Evolutionary conservation across 225 moss, liverwort and hornwort species (phyloP).

Genomic region (Physcomitrellopsis africana): DNA sequence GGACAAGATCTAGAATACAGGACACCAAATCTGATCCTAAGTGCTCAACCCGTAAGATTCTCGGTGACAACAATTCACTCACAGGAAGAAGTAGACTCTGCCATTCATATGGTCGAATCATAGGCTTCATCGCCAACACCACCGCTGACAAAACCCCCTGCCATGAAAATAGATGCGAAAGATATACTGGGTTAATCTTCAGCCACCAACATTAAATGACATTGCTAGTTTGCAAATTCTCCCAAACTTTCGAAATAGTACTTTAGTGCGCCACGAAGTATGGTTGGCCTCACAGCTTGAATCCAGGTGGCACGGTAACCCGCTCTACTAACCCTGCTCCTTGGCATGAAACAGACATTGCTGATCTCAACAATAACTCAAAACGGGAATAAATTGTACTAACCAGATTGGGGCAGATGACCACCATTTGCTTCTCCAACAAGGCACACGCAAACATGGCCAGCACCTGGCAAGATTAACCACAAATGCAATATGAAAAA

Average conservation of each 20-base stretch:
- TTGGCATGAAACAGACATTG: neutral
- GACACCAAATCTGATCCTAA: neutral
- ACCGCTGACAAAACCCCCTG: constrained; percentile 79
- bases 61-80: constrained; percentile 16
- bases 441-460: constrained; percentile 64
- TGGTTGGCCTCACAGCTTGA: neutral
- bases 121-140: constrained; percentile 74
- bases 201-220: neutral
- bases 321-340: neutral
- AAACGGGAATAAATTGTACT: neutral
- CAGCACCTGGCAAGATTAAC: constrained; percentile 50
- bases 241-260: neutral
- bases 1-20: neutral
- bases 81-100: constrained; percentile 78
- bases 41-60: neutral
- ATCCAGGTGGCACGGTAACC: neutral
- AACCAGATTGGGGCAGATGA: constrained; percentile 75
- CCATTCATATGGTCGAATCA: constrained; percentile 85
- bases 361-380: neutral
- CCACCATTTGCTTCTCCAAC: constrained; percentile 81
- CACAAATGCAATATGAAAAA: neutral
- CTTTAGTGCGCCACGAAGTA: neutral
- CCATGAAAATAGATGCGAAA: constrained; percentile 2
- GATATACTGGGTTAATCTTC: neutral
- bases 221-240: neutral